Evolutionary conservation across 768 basidiomycete species (phyloP).

Genomic region (Podaxis pistillaris): DNA sequence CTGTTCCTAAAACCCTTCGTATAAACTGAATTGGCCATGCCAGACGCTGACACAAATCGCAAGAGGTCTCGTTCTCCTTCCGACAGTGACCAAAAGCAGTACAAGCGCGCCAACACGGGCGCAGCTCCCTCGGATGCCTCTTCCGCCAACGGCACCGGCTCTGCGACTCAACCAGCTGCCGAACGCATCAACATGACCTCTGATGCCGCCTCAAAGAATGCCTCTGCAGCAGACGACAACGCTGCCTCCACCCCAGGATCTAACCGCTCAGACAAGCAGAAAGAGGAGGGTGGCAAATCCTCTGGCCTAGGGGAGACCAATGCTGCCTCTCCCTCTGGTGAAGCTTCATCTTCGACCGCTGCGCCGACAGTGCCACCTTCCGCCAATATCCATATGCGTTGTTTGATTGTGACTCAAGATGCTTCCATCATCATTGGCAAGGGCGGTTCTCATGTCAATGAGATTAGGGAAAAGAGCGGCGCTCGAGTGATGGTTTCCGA

Average conservation of each 20-base stretch:
- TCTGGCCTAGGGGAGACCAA: constrained; percentile 30
- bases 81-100: constrained; percentile 75
- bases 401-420: constrained; percentile 98
- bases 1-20: constrained; percentile 26
- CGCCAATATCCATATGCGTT: constrained; percentile 94
- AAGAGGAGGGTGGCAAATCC: constrained; percentile 38
- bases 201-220: constrained; percentile 39
- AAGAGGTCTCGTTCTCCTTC: constrained; percentile 87
- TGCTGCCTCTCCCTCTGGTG: constrained; percentile 43
- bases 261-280: constrained; percentile 40
- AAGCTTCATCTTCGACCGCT: constrained; percentile 49
- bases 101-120: constrained; percentile 86
- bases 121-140: constrained; percentile 64
- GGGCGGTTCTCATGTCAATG: constrained; percentile 93
- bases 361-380: constrained; percentile 53
- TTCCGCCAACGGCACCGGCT: constrained; percentile 46
- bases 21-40: constrained; percentile 69
- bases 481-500: constrained; percentile 97
- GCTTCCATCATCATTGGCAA: constrained; percentile 99
- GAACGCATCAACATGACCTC: constrained; percentile 68
- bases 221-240: constrained; percentile 48
- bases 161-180: constrained; percentile 38
- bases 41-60: constrained; percentile 82
- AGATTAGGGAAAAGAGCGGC: constrained; percentile 96
- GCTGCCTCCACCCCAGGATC: constrained; percentile 47